Percentiles rank a stretch among this genome's conserved stretches.
Conservation (phyloP, 108 stramenopile species). For the Aureococcus anophagefferens region DNA sequence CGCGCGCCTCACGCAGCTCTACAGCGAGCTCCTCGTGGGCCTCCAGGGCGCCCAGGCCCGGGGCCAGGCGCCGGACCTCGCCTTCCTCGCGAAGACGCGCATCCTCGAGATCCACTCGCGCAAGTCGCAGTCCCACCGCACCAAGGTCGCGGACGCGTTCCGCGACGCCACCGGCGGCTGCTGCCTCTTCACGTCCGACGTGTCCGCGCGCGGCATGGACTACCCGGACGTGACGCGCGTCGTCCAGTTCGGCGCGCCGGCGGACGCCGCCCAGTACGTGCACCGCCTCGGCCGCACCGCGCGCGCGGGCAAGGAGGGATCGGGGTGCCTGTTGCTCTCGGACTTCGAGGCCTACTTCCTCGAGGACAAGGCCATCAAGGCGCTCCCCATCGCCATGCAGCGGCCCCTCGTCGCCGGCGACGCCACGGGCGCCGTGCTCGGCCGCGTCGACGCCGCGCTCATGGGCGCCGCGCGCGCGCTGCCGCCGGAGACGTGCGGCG, state of each 20-base stretch:
- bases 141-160: conserved; percentile 55
- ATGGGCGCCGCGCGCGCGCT: not conserved
- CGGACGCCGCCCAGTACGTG: conserved; percentile 70
- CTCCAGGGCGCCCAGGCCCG: conserved; percentile 57
- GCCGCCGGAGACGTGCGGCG: no score
- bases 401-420: no score
- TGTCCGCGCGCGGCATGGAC: conserved; percentile 82
- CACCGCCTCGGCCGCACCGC: conserved; percentile 94
- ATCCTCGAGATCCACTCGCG: no score
- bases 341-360: no score
- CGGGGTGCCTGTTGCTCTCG: no score
- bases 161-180: conserved; percentile 32
- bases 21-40: conserved; percentile 58
- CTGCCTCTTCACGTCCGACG: conserved; percentile 74
- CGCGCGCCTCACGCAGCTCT: conserved; percentile 61
- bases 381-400: not conserved
- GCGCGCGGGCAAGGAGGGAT: no score
- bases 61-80: no score
- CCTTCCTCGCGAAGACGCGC: no score
- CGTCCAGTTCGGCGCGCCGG: conserved; percentile 67
- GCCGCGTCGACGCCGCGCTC: not conserved
- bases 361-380: conserved; percentile 8
- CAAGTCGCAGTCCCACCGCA: conserved; percentile 66
- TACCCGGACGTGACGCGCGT: conserved; percentile 67
- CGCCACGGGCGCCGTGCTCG: no score